Evolutionary conservation across 163 green algal genomes (phyloP).

Genomic region (Trebouxia gelatinosa): DNA sequence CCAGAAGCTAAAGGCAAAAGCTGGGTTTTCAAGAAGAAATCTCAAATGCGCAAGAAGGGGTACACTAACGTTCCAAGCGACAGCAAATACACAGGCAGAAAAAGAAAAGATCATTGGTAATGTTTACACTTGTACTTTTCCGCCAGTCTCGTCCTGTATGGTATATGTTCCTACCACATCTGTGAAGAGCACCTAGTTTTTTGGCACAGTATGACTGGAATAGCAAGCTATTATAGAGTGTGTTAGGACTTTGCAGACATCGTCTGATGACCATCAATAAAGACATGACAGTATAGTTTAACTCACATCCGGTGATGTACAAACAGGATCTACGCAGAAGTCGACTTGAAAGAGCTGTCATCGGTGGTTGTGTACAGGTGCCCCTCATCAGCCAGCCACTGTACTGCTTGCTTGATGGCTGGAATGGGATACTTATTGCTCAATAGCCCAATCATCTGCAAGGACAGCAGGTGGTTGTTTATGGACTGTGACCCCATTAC

Average conservation of each 20-base stretch:
- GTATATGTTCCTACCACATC: not conserved
- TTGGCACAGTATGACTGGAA: not conserved
- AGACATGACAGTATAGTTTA: not conserved
- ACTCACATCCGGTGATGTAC: not conserved
- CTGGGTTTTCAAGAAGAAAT: constrained; percentile 96
- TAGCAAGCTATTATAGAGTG: too few relatives aligned
- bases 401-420: constrained; percentile 44
- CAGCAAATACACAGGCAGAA: constrained; percentile 88
- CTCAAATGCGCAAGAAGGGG: constrained; percentile 75
- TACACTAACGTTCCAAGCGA: constrained; percentile 71
- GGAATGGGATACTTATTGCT: not conserved
- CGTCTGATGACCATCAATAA: not conserved
- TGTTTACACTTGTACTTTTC: not conserved
- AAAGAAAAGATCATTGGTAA: constrained; percentile 62
- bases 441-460: not conserved
- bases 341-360: constrained; percentile 67
- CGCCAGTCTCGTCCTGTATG: not conserved
- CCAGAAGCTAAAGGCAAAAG: constrained; percentile 55
- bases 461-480: not conserved
- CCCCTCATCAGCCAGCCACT: constrained; percentile 59
- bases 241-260: too few relatives aligned
- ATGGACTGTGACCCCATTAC: not conserved
- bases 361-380: constrained; percentile 79
- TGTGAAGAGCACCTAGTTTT: not conserved
- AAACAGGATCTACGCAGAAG: not conserved